These are phyloP conservation scores for Pseudohalonectria lignicola DNA, from an alignment of 2,329 filamentous ascomycete species.

Conservation along the genomic window DNA sequence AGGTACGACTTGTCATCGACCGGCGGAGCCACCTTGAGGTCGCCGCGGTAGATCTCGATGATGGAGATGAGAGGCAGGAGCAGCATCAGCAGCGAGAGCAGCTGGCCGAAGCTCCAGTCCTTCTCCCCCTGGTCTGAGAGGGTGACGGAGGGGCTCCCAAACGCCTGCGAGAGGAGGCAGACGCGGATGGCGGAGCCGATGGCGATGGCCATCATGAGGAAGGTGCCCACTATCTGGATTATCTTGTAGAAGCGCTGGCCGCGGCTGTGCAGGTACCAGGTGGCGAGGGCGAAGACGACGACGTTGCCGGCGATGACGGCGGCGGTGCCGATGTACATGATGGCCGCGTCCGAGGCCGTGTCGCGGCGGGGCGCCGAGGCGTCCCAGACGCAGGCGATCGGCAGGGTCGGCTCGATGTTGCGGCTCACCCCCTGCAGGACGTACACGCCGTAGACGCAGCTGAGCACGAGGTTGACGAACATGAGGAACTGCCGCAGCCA, in stretches of 20 bases:
- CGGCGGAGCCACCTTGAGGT: constrained; percentile 29
- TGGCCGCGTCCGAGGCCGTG: constrained; percentile 26
- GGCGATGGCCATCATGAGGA: constrained; percentile 45
- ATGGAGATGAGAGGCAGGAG: constrained; percentile 48
- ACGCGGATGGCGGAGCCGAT: constrained; percentile 47
- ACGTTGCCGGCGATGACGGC: constrained; percentile 48
- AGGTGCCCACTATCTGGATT: constrained; percentile 40
- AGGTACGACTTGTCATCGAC: constrained; percentile 22
- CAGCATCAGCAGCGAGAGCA: constrained; percentile 47
- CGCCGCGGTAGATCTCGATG: constrained; percentile 46
- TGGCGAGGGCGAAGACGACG: constrained; percentile 46
- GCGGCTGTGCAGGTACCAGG: constrained; percentile 53
- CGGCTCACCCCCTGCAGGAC: constrained; percentile 43
- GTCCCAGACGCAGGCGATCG: constrained; percentile 51
- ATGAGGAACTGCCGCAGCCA: constrained; percentile 57
- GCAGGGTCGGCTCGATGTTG: constrained; percentile 36
- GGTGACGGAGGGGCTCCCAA: constrained; percentile 38
- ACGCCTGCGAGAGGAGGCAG: constrained; percentile 47
- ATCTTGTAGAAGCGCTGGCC: constrained; percentile 40
- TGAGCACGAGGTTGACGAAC: constrained; percentile 52
- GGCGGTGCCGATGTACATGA: constrained; percentile 49
- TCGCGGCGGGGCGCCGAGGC: constrained; percentile 1
- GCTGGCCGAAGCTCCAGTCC: constrained; percentile 52
- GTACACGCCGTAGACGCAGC: constrained; percentile 43
- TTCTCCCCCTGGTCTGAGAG: constrained; percentile 42